Evolutionary conservation across 495 filamentous ascomycete species (phyloP).

Genomic region (Annulohypoxylon bovei): DNA sequence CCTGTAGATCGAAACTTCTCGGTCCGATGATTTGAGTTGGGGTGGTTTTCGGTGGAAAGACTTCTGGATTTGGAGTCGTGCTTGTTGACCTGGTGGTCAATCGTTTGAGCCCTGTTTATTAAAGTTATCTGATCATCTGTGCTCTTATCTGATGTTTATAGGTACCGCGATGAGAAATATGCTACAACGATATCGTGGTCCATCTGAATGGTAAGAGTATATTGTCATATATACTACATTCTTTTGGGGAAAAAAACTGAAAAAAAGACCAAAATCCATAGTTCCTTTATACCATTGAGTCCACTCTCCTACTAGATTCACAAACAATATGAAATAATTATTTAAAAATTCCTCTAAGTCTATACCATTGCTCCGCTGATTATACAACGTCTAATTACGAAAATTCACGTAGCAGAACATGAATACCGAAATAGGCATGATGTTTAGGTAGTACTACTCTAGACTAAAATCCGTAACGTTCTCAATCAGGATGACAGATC

Average conservation of each 20-base stretch:
- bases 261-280: too few species aligned
- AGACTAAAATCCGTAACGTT: neutral
- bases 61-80: neutral
- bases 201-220: too few species aligned
- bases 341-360: neutral
- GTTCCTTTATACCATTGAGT: too few species aligned
- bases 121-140: neutral
- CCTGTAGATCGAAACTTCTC: neutral
- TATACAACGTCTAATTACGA: neutral
- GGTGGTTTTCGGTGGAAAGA: neutral
- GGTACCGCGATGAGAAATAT: neutral
- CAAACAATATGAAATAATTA: too few species aligned
- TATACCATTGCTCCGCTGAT: neutral
- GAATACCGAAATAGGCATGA: neutral
- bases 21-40: neutral
- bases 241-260: too few species aligned
- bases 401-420: neutral
- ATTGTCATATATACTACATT: too few species aligned
- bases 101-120: neutral
- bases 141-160: neutral
- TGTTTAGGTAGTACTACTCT: neutral
- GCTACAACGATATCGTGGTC: neutral
- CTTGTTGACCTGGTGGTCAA: too few species aligned
- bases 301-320: too few species aligned
- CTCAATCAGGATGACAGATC: neutral